Percentiles rank a stretch among this genome's conserved stretches.
These are phyloP conservation scores for Entomortierella beljakovae DNA, from an alignment of 192 early-diverging fungal genomes.

Conservation along the genomic window DNA sequence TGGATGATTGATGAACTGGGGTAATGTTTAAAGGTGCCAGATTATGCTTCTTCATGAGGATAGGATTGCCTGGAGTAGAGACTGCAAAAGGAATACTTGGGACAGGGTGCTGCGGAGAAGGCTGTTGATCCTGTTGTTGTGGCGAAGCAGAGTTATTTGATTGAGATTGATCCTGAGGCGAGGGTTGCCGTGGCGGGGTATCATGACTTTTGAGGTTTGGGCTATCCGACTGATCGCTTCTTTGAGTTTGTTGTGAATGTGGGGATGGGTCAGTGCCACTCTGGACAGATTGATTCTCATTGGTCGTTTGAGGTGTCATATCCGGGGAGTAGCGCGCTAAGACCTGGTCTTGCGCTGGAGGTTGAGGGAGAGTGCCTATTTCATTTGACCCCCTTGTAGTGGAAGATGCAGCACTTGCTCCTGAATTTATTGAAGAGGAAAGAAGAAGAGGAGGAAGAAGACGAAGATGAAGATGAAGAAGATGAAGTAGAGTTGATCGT, in stretches of 20 bases:
- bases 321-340: conserved; percentile 18
- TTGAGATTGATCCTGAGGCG: neutral
- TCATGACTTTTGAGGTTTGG: conserved; percentile 8
- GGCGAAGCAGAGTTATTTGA: conserved; percentile 2
- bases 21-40: conserved; percentile 28
- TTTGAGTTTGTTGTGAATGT: conserved; percentile 9
- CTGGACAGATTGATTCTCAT: conserved; percentile 7
- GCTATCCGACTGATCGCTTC: neutral
- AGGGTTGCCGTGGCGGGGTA: conserved; percentile 19
- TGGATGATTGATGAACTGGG: neutral
- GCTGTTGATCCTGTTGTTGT: conserved; percentile 23
- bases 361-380: conserved; percentile 9
- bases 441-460: neutral
- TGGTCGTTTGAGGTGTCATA: conserved; percentile 24
- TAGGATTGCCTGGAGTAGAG: conserved; percentile 41
- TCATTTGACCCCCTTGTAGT: conserved; percentile 3
- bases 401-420: neutral
- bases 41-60: conserved; percentile 36
- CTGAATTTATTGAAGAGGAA: neutral
- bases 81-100: conserved; percentile 52
- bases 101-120: conserved; percentile 3
- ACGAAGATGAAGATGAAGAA: neutral
- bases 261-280: neutral
- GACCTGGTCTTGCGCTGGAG: conserved; percentile 2
- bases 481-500: neutral